A percentile compares a stretch with the other conserved stretches of the same genome.
These are phyloP conservation scores for Rosa multiflora DNA, from an alignment of 306 rosid genomes.

Conservation along the genomic window DNA sequence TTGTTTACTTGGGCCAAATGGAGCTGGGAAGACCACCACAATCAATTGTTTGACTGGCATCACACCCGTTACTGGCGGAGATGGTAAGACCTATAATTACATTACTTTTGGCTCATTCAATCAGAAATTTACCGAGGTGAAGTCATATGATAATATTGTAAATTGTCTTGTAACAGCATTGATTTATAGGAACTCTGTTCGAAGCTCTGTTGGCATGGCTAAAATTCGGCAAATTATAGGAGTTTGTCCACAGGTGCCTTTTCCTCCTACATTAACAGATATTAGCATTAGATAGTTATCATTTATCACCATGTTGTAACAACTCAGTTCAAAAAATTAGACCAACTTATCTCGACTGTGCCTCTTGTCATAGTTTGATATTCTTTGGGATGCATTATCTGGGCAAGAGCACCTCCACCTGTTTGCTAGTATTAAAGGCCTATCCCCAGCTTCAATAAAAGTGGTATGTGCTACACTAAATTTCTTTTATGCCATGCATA, in stretches of 20 bases:
- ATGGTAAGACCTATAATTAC: conserved; percentile 52
- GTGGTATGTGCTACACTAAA: conserved; percentile 43
- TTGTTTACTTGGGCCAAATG: conserved; percentile 92
- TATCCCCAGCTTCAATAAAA: conserved; percentile 53
- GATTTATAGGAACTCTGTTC: conserved; percentile 70
- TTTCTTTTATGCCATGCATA: conserved; percentile 21
- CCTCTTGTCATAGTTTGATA: conserved; percentile 62
- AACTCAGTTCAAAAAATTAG: not conserved
- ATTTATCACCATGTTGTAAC: not conserved
- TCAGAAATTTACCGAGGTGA: not conserved
- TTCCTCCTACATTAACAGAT: conserved; percentile 10
- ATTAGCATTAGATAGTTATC: not conserved
- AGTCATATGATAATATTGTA: conserved; percentile 2
- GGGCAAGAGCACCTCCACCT: conserved; percentile 87
- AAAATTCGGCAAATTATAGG: conserved; percentile 76
- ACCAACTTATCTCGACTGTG: conserved; percentile 25
- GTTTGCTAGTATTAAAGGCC: conserved; percentile 82
- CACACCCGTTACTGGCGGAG: conserved; percentile 77
- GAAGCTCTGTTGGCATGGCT: conserved; percentile 70
- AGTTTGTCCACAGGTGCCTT: conserved; percentile 89
- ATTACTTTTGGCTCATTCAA: not conserved
- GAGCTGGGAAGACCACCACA: conserved; percentile 90
- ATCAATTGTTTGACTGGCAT: conserved; percentile 89
- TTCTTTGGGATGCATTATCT: conserved; percentile 83
- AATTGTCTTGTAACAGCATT: conserved; percentile 51